Base-by-base conservation (phyloP, 257 asterid genomes). In the Solanum verrucosum region DNA sequence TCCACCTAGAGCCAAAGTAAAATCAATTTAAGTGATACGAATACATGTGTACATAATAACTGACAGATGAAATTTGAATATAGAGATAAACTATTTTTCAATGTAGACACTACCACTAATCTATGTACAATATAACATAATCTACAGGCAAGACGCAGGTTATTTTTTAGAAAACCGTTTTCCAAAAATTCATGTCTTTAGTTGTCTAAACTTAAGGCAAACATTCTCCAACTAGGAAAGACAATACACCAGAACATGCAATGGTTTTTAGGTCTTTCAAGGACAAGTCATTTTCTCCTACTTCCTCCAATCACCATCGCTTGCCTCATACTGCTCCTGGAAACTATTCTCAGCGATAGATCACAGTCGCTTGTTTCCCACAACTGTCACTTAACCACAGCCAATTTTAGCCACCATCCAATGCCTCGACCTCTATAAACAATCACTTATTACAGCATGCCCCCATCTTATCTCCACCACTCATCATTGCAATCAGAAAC, bases 1-100 rank as follows among this genome's bases (percentile, higher is more conserved):
- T 97, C 99, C 91, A 96, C 98, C 99, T 95, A 90, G 83, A 42
- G 72, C 83, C 84, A 35, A 73, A 72, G 46, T 73, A 60, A 87
- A 72, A 75, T 29, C 82, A 83, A 23, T 33, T 7, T 40, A 84
- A 82, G 84, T 77, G 31, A 35, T 23, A n/a, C 2, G 60, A n/a
- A 38, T 77, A 77, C 84, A 40, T 38, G 60, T n/a, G 11, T 40
- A 77, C 60, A 40, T 18, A 38, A 75, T 75, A 34, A 74, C 59
- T 77, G 60, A 40, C 31, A 35, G n/a, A 35, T 74, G 83, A 74
- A 74, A 74, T 37, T 74, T 74, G 83, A 42, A 35, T 37, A 10
- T 37, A 37, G 83, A 74, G 52, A 74, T 37, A n/a, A 77, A 77
- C 84, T 77, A n/a, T 40, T 38, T 74, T 37, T 6, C 84, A n/a